Base-by-base conservation (phyloP, 257 asterid genomes). In the Fraxinus anomala region DNA sequence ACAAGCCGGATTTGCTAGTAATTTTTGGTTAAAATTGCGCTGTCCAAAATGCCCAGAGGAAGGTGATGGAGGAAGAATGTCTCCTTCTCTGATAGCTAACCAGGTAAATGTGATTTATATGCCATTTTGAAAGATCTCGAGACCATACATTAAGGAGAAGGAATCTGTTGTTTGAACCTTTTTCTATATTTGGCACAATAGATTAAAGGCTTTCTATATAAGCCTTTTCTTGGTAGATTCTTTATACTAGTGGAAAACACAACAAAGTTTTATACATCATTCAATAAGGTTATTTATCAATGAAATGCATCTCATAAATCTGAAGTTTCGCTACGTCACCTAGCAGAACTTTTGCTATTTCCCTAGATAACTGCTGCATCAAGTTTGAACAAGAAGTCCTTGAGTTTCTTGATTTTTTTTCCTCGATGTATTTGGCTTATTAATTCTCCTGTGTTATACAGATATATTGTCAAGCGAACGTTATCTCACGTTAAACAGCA, bases 11-110 rank as follows among this genome's bases (percentile, higher is more conserved):
- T 56, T 85, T 23, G 51, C 82, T 10, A 76, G 73, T 75, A 85
- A 86, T 78, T 91, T 93, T 86, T 93, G 99, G 99, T 85, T 84
- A 76, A 93, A 81, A 70, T 65, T 92, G 85, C 73, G 84, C 65
- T 96, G 99, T 85, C 98, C 97, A 65, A 89, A 83, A 79, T 96
- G 99, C 82, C 97, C 97, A 30, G 96, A 86, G 77, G 95, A 89
- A 73, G 92, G 88, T 36, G 90, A 84, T 79, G 86, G 68, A 28
- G 94, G 97, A 78, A 86, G 71, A 70, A 84, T 96, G 72, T 83
- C 92, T 76, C 88, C 96, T 82, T 89, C 94, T 68, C 70, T 83
- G 75, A 82, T 96, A 77, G 92, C 94, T 65, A 96, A 93, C 86
- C 98, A 96, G 99, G 99, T 77, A 44, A 5, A 49, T 51, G 16